phyloP scores from a whole-genome alignment of 106 monocot genomes.

The Acanthochlamys bracteata region DNA sequence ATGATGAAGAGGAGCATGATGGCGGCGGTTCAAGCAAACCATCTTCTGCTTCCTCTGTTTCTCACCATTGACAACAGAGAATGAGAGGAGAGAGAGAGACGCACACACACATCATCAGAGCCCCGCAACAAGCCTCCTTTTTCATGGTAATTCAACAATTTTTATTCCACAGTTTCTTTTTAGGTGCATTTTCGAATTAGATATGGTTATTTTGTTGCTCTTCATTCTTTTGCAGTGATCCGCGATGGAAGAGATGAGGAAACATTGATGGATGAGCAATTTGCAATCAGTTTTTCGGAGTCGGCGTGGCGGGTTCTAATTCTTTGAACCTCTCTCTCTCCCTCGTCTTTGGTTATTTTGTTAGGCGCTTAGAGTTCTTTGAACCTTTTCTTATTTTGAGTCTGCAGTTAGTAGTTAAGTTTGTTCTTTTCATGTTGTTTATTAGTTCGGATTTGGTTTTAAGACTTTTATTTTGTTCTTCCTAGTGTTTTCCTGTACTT shows the following conservation, averaged over 20 bases:
- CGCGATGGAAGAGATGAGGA: too few relatives aligned
- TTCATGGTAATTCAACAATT: not conserved
- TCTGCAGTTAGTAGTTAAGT: constrained; percentile 3
- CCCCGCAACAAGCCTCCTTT: constrained; percentile 1
- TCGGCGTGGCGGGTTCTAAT: not conserved
- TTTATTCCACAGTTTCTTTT: not conserved
- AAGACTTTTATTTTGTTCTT: too few relatives aligned
- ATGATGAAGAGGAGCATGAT: constrained; percentile 36
- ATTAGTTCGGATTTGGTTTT: not conserved
- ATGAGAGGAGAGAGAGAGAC: not conserved
- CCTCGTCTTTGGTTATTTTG: constrained; percentile 15
- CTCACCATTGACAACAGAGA: constrained; percentile 34
- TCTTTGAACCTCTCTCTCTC: constrained; percentile 1
- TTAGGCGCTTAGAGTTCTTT: constrained; percentile 1
- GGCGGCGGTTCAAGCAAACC: constrained; percentile 33
- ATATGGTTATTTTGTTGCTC: too few relatives aligned
- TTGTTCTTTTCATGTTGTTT: constrained; percentile 5
- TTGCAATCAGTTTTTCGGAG: not conserved
- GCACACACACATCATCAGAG: not conserved
- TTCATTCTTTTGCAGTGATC: too few relatives aligned
- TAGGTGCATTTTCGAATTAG: too few relatives aligned
- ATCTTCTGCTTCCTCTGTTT: constrained; percentile 44
- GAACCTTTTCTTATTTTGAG: constrained; percentile 12
- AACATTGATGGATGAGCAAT: not conserved
- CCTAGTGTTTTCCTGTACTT: too few relatives aligned